phyloP scores from a whole-genome alignment of 768 basidiomycete species.

The Tricholoma saponaceum region DNA sequence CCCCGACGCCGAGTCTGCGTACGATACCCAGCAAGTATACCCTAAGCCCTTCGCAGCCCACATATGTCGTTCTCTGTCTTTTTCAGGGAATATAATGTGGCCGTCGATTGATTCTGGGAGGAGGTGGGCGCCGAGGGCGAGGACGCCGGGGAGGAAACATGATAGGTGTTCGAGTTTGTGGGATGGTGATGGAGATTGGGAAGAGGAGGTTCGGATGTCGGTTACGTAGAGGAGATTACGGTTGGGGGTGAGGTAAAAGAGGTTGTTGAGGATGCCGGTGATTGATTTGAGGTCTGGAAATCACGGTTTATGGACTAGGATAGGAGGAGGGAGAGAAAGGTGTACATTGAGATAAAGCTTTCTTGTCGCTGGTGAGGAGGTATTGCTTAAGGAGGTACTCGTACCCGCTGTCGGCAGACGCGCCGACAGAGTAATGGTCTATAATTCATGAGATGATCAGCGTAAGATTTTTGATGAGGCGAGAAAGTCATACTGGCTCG shows the following conservation, averaged over 20 bases:
- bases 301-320: background rate
- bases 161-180: conserved; percentile 61
- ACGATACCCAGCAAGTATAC: conserved; percentile 62
- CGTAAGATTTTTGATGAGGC: background rate
- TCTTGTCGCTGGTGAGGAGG: conserved; percentile 46
- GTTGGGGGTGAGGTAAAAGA: conserved; percentile 52
- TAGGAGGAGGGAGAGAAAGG: background rate
- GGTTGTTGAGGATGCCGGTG: conserved; percentile 49
- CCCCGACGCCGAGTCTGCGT: conserved; percentile 62
- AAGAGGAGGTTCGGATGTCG: conserved; percentile 29
- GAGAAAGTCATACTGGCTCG: conserved; percentile 18
- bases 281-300: conserved; percentile 45
- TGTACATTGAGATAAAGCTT: conserved; percentile 51
- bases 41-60: conserved; percentile 74
- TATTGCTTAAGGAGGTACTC: conserved; percentile 69
- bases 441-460: background rate
- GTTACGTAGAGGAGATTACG: conserved; percentile 63
- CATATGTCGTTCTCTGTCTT: conserved; percentile 44
- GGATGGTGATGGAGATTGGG: conserved; percentile 21
- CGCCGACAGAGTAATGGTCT: conserved; percentile 52
- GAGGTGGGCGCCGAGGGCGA: conserved; percentile 31
- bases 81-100: conserved; percentile 16
- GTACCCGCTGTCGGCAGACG: conserved; percentile 58
- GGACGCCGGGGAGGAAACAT: too few species aligned
- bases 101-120: conserved; percentile 39